Evolutionary conservation across 805 yeast species (phyloP), one percentile per base, ranked within the genome.

Genomic region (Metschnikowia kunwiensis): DNA sequence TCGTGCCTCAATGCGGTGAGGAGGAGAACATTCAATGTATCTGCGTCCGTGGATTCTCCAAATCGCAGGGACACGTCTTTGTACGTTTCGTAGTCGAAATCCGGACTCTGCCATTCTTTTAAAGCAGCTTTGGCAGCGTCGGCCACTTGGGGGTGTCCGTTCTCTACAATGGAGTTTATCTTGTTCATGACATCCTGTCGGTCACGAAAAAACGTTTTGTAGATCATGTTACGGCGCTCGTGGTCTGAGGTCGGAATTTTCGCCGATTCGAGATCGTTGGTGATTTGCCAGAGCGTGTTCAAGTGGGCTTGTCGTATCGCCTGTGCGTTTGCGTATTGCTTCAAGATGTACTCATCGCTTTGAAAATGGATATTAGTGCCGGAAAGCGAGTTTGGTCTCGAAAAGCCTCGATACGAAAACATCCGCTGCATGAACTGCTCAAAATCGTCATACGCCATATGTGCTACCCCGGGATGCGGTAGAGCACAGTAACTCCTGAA

Each of bases 121-220:
- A 27, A 11, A 3, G 20, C 33, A 3, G 20, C 7, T n/a, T 36
- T 26, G 5, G 34, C 30, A 4, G 13, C 23, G 6, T 18, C 30
- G 4, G 32, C 18, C 11, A 31, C 35, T 5, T 28, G 28, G 4
- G 34, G 25, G 9, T 21, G 24, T 3, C 30, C 26, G 11, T n/a
- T 27, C 21, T 17, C 11, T 13, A 16, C 19, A 7, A 22, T 27
- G 4, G 27, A 16, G 9, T 34, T 32, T 26, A 58, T 40, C 11
- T 41, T 42, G 1, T 44, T 32, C 6, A 51, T 14, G 2, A 66
- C 50, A 6, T 47, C 54, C 0, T 42, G 43, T 15, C 52, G 40
- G 34, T 68, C 73, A 16, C 49, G 52, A 47, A 51, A 68, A 38
- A 63, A 65, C 3, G 53, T 49, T 36, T 54, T 46, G 34, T 51